Percentiles rank a stretch among this genome's conserved stretches.
phyloP scores from a whole-genome alignment of 176 grass and related monocot species.

The Oryza rufipogon region DNA sequence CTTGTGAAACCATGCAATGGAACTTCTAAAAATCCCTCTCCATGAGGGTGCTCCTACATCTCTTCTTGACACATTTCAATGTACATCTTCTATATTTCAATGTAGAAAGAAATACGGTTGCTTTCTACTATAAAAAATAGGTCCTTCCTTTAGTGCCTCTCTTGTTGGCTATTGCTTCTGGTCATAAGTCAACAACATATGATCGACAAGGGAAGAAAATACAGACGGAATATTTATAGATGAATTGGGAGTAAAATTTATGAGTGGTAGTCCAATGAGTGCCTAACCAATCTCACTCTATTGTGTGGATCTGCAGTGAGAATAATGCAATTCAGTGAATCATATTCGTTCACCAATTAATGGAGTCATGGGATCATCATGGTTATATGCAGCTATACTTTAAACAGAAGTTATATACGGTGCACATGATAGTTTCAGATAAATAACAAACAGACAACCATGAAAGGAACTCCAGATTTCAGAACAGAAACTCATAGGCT shows the following conservation, averaged over 20 bases:
- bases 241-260: neutral
- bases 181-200: constrained; percentile 6
- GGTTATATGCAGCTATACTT: constrained; percentile 6
- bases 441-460: neutral
- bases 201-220: constrained; percentile 9
- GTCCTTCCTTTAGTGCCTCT: neutral
- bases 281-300: neutral
- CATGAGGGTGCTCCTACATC: constrained; percentile 27
- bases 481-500: neutral
- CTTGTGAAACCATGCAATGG: constrained; percentile 38
- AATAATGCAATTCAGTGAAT: neutral
- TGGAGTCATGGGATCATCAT: neutral
- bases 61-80: constrained; percentile 37
- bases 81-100: constrained; percentile 45
- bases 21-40: constrained; percentile 35
- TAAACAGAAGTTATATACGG: neutral
- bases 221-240: neutral
- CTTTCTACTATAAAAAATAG: constrained; percentile 15
- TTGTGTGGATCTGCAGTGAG: neutral
- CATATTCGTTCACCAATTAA: neutral
- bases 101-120: constrained; percentile 40
- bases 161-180: constrained; percentile 3
- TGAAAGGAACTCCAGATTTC: constrained; percentile 7
- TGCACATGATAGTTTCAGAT: neutral
- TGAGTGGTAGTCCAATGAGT: neutral